Evolutionary conservation across 129 eudicot genomes (phyloP), one percentile per base, ranked within the genome.

Genomic region (Erigeron canadensis): DNA sequence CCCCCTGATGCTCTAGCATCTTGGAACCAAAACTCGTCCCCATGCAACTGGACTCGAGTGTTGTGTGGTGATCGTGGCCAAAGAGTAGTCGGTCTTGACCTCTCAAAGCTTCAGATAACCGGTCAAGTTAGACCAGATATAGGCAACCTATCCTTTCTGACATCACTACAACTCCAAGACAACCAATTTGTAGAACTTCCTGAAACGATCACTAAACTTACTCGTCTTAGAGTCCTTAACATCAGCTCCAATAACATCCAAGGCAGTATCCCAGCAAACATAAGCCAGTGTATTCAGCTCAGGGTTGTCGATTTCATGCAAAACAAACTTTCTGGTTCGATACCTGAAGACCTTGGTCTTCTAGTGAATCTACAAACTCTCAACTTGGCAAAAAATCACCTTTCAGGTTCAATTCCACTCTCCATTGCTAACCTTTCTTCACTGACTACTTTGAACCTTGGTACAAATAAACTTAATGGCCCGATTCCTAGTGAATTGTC

Each of bases 1-100:
- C 65, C 82, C 15, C 70, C 68, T 0, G 67, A 72, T 71, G 69
- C 79, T 45, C 67, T 86, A 39, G 77, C 89, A 22, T 61, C 82
- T 7, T 89, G 96, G 96, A 81, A 81, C 47, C 75, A 56, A 15
- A 77, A 64, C 75, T 42, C 79, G 16, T 77, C 89, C 13, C 96
- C 86, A 3, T 86, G 96, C 79, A 89, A 89, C 81, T 89, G 96
- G 96, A 83, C 87, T 16, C 79, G 91, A 10, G 86, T 89, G 50
- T 12, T 55, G 4, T 89, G 96, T 74, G 77, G 66, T 79, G 71
- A 43, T 57, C 60, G 21, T 21, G 83, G 70, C 9, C 71, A 22
- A 15, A 76, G 96, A 48, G 96, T 89, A 1, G 28, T 78, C 8
- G 81, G 74, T 9, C 81, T 89, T 46, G 69, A 84, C 56, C 89